phyloP scores from a whole-genome alignment of 2,329 filamentous ascomycete species.

The Diaporthe australafricana region DNA sequence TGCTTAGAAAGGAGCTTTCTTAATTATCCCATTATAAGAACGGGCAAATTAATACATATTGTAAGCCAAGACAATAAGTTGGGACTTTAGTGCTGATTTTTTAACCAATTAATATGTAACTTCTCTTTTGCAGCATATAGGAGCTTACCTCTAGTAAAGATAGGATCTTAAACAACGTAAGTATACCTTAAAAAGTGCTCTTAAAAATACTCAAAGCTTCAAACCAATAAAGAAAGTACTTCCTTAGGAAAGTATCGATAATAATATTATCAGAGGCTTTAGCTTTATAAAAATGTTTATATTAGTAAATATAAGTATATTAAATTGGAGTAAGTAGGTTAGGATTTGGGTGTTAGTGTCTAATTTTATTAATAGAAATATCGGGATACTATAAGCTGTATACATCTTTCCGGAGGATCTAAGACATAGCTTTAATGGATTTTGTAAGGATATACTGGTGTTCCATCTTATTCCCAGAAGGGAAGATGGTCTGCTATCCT shows the following conservation, averaged over 20 bases:
- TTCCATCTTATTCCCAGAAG: constrained; percentile 40
- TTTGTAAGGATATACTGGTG: constrained; percentile 42
- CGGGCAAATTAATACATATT: neutral
- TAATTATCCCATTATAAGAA: constrained; percentile 24
- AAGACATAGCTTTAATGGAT: constrained; percentile 44
- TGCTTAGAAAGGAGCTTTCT: constrained; percentile 35
- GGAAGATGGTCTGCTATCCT: neutral
- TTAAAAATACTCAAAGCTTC: constrained; percentile 53
- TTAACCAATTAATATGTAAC: neutral
- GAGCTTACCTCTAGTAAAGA: constrained; percentile 25
- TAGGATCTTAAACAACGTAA: constrained; percentile 40
- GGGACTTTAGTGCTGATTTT: neutral
- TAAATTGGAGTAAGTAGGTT: constrained; percentile 44
- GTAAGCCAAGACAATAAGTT: neutral
- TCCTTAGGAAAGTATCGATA: constrained; percentile 48
- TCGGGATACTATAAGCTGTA: constrained; percentile 43
- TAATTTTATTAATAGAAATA: constrained; percentile 39
- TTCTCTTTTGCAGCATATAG: neutral
- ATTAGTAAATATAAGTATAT: constrained; percentile 51
- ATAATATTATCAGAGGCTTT: constrained; percentile 42
- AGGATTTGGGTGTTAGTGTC: constrained; percentile 31
- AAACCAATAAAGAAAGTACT: constrained; percentile 56
- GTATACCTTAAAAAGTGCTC: constrained; percentile 41
- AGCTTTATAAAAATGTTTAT: constrained; percentile 45
- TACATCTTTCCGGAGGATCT: constrained; percentile 49